phyloP scores from a whole-genome alignment of 192 early-diverging fungal genomes.

The Backusella macrospora region DNA sequence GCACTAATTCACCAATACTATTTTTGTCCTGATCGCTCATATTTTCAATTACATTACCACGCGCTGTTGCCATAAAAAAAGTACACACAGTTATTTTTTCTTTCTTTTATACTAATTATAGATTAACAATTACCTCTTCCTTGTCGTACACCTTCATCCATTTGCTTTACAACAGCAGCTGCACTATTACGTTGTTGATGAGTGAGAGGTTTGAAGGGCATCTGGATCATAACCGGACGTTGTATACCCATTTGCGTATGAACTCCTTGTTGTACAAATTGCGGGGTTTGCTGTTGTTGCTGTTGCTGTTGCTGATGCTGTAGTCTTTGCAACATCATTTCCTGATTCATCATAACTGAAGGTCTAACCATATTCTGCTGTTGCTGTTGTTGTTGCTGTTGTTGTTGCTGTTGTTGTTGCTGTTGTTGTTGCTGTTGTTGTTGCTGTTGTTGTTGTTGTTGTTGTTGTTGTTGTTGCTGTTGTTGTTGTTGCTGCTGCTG shows the following conservation, averaged over 20 bases:
- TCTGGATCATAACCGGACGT: conserved; percentile 11
- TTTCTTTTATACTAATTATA: background rate
- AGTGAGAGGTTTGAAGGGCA: conserved; percentile 10
- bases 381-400: background rate
- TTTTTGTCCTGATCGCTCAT: conserved; percentile 48
- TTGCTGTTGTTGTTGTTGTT: conserved; percentile 24
- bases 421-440: conserved; percentile 17
- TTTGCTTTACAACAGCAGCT: conserved; percentile 39
- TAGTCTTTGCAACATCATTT: conserved; percentile 10
- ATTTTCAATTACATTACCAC: conserved; percentile 33
- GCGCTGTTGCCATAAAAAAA: conserved; percentile 21
- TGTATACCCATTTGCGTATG: conserved; percentile 12
- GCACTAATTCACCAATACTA: conserved; percentile 43
- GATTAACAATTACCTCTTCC: conserved; percentile 39
- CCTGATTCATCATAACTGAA: conserved; percentile 7
- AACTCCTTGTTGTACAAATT: conserved; percentile 22
- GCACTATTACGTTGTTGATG: conserved; percentile 37
- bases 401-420: conserved; percentile 6
- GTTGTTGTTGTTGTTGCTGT: conserved; percentile 29
- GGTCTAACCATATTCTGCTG: conserved; percentile 17
- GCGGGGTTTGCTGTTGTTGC: conserved; percentile 25
- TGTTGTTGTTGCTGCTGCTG: conserved; percentile 22
- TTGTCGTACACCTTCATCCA: conserved; percentile 43
- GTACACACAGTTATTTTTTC: background rate
- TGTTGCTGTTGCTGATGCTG: conserved; percentile 27